Base-by-base conservation (phyloP, 805 yeast species). In the Suhomyces pyralidae region DNA sequence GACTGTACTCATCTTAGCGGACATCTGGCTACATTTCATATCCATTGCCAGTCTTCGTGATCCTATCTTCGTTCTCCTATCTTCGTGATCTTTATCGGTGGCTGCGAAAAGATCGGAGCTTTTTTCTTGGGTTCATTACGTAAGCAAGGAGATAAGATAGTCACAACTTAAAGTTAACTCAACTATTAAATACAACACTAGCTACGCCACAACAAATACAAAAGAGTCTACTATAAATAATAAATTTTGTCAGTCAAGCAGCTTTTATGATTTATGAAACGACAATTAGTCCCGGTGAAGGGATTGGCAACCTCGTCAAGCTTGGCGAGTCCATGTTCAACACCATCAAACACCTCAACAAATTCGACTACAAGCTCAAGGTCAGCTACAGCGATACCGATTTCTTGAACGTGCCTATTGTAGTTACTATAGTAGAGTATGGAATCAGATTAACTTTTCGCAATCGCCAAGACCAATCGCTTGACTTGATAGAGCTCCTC, bases 401-500 rank as follows among this genome's bases (percentile, higher is more conserved):
- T 42, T 71, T 66, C 54, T 57, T 71, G 14, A 58, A 67, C 26
- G 61, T 65, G 1, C 78, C 79, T 2, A 60, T 73, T 6, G 46
- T 69, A 24, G 67, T 71, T 17, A 59, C 61, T 9, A 51, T 70
- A 30, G 66, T 68, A 14, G 61, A 63, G 44, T 55, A 45, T 19
- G 56, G 58, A 22, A 49, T 57, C 51, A 47, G 58, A 32, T 48
- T 57, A 42, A 51, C 51, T 19, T 57, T 57, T 49, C 45, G 46
- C 28, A 52, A 52, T 44, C 48, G 30, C 24, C 49, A 32, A 15
- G 48, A 54, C 25, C 60, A 57, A 22, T 38, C 52, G 7, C 46
- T 57, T 32, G 51, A 50, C 20, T 51, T 57, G 40, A 57, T 57
- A 17, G 58, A 57, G 32, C 15, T 57, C 7, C 30, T 53, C 10